Evolutionary conservation across 306 rosid species (phyloP), one percentile per base, ranked within the genome.

Genomic region (Acacia acuminata): DNA sequence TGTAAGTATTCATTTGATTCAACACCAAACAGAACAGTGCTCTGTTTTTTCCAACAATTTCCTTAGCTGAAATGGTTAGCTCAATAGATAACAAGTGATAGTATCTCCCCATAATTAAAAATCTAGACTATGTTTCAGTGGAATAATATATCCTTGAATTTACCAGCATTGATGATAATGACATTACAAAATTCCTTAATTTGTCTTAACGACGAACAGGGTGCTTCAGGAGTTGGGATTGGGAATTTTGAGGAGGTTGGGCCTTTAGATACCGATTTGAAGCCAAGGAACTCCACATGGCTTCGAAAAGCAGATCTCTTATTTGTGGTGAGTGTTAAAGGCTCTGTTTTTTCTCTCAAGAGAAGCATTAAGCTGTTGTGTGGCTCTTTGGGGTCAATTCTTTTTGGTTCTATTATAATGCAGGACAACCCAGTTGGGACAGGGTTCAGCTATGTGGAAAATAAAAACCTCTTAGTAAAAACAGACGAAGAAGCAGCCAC

Each of bases 391-490:
- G 42, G 42, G 70, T 64, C 42, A 64, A 64, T 30, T 2, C 4
- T 30, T 16, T 16, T 44, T 32, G 4, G 3, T 36, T 73, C 2
- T 19, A 69, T 73, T 3, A 38, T 43, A 12, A 77, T 77, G 68
- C 30, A 96, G 99, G 99, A 96, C 51, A 94, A 89, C 80, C 99
- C 98, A 64, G 99, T 96, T 38, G 99, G 99, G 70, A 88, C 94
- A 3, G 99, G 99, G 65, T 96, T 84, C 68, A 96, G 98, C 86
- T 94, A 76, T 78, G 98, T 92, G 83, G 97, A 96, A 64, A 92
- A 91, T 5, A n/a, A 10, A 0, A 53, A 84, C 0, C 85, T 89
- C 53, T 84, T 86, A 63, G 98, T 86, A 55, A 96, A 88, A 89
- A 89, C 85, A 24, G 99, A 96, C 83, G 80, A 27, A 30, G 99